Base-by-base conservation (phyloP, 1,284 basidiomycete genomes). In the Tilletia indica region DNA sequence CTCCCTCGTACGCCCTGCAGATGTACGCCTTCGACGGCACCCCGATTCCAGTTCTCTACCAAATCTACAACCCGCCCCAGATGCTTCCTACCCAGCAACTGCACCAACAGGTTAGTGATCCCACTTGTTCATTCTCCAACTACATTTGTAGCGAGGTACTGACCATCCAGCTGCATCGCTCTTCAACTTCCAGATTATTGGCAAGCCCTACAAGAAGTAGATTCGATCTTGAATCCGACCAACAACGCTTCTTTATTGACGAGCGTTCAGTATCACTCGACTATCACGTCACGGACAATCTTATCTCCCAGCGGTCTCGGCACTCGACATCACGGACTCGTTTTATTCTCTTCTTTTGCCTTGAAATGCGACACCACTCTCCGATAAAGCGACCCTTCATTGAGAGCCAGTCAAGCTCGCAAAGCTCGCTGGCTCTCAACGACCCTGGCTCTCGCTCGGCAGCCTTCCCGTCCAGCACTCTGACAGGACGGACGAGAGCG, bases 41-140 rank as follows among this genome's bases (percentile, higher is more conserved):
- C n/a, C 56, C 56, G 21, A 45, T 54, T 12, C 69, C 69, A n/a
- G 36, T 70, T 8, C 38, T 70, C 72, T 82, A 73, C 72, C 78
- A 80, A 73, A 72, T 73, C 64, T 79, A 77, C 71, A 78, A 82
- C 66, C 80, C 80, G 14, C 80, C 80, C 42, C 75, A 78, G 75
- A 81, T 81, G 80, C 71, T 81, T 2, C 80, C 80, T 51, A 80
- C 78, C 39, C 72, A 77, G 11, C 72, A 74, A 9, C 64, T 81
- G 4, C 76, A 79, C 38, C 66, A 78, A 61, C 75, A 78, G 70
- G 76, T 78, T 70, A 71, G 75, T 21, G 16, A 34, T 63, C 14
- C 2, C 11, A 34, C 6, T 2, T 21, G 25, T 63, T n/a, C 36
- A 36, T 42, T 4, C 45, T 67, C 36, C 38, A 38, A 2, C 16